phyloP scores from a whole-genome alignment of 371 early-diverging fungal species.

The Synchytrium microbalum region DNA sequence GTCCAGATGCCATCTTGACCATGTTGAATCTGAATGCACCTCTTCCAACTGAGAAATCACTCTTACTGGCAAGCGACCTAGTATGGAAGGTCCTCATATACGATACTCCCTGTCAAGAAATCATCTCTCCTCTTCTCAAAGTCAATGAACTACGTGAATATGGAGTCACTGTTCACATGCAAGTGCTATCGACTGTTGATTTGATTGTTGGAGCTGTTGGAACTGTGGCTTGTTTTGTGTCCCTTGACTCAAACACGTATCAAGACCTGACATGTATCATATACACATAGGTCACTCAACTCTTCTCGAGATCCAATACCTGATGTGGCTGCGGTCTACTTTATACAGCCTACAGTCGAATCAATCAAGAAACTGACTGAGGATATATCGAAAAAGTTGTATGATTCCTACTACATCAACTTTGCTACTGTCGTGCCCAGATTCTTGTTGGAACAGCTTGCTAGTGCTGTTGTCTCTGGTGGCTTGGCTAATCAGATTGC shows the following conservation, averaged over 20 bases:
- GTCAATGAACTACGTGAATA: constrained; percentile 95
- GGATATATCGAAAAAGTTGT: constrained; percentile 84
- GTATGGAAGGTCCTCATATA: constrained; percentile 98
- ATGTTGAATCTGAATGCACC: constrained; percentile 36
- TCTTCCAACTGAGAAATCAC: constrained; percentile 5
- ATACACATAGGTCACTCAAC: constrained; percentile 46
- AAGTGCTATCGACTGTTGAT: constrained; percentile 15
- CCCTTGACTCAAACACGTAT: not conserved
- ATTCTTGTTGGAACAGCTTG: constrained; percentile 88
- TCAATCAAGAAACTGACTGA: constrained; percentile 73
- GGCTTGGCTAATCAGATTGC: constrained; percentile 65
- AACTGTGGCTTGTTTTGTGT: not conserved
- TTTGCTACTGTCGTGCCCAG: constrained; percentile 86
- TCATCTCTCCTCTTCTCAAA: constrained; percentile 94
- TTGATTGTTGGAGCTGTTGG: constrained; percentile 5
- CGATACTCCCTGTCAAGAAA: constrained; percentile 87
- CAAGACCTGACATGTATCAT: constrained; percentile 8
- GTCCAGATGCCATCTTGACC: constrained; percentile 28
- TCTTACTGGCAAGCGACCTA: constrained; percentile 18
- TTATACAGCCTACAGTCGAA: constrained; percentile 84
- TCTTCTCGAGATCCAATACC: constrained; percentile 78
- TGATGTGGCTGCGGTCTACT: constrained; percentile 98
- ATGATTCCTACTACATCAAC: constrained; percentile 93
- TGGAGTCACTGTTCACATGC: constrained; percentile 98
- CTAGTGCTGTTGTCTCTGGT: constrained; percentile 62